These are phyloP conservation scores for Termitomyces sp. DNA, from an alignment of 768 basidiomycete species.

Conservation along the genomic window DNA sequence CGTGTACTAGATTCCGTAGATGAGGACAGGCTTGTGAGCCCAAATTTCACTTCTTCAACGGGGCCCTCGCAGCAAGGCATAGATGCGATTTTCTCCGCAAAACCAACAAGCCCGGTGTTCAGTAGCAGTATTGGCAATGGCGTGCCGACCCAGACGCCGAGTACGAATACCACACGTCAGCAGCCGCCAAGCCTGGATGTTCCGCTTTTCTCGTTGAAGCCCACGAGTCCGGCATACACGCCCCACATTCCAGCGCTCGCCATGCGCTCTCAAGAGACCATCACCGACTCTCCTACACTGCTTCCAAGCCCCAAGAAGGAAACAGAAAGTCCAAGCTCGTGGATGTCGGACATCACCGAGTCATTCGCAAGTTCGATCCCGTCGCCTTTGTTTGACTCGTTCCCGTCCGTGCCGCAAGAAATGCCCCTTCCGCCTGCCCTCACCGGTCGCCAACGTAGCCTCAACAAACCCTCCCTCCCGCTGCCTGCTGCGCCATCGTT, in stretches of 20 bases:
- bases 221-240: constrained; percentile 9
- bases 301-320: constrained; percentile 13
- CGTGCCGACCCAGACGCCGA: background rate
- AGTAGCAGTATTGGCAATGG: background rate
- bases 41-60: constrained; percentile 1
- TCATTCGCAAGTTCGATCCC: constrained; percentile 33
- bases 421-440: constrained; percentile 26
- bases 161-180: background rate
- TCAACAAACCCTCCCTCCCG: constrained; percentile 11
- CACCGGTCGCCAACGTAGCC: constrained; percentile 7
- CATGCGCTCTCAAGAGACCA: constrained; percentile 13
- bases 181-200: background rate
- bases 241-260: constrained; percentile 9
- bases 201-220: constrained; percentile 3
- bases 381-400: constrained; percentile 56
- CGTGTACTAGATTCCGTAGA: constrained; percentile 6
- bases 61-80: background rate
- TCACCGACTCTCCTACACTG: constrained; percentile 7
- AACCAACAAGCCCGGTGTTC: constrained; percentile 15
- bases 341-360: constrained; percentile 40
- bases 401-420: constrained; percentile 62
- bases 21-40: constrained; percentile 10
- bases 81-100: constrained; percentile 8
- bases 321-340: constrained; percentile 33
- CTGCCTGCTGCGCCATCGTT: constrained; percentile 10